Evolutionary conservation across 192 early-diverging fungal genomes (phyloP), one percentile per base, ranked within the genome.

Genomic region (Allomyces arbusculus): DNA sequence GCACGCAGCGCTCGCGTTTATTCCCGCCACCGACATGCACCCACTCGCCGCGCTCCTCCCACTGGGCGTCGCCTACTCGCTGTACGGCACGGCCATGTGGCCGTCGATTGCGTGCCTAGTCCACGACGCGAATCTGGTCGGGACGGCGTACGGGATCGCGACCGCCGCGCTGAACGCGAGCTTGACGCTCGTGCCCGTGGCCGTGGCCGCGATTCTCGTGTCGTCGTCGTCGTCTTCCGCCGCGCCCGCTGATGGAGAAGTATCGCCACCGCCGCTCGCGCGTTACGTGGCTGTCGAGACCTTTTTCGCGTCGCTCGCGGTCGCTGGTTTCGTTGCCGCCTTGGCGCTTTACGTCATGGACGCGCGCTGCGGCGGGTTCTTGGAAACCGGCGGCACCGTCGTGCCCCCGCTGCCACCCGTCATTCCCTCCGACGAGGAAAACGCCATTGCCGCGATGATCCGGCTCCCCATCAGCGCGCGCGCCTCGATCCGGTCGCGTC

Each of bases 81-180:
- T 87, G 62, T 81, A 83, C 65, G 84, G 84, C 12, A 81, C 79
- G 16, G 80, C 78, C 11, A 72, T 87, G 23, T 85, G 82, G 75
- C 83, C 83, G 3, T 78, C 80, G 10, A 73, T 87, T 45, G 82
- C 85, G 9, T 73, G 71, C 33, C 71, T 84, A 28, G 78, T 84
- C n/a, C 73, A 81, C 63, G 74, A 78, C 24, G 68, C 73, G 50
- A 69, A 70, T 44, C 69, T 71, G 14, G 73, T 67, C 7, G 69
- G 69, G 23, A 69, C 73, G 1, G 71, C 71, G 73, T 74, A 71
- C 67, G 73, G 73, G 9, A 68, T 71, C 1, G 71, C 67, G 1
- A 22, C 67, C 0, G 71, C 73, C 6, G 70, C 73, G 12, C 71
- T 74, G 69, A 74, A 74, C 63, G 63, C 71, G 10, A 69, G 69